Evolutionary conservation across 2,329 filamentous ascomycete genomes (phyloP).

Genomic region (Epichloe sp.): DNA sequence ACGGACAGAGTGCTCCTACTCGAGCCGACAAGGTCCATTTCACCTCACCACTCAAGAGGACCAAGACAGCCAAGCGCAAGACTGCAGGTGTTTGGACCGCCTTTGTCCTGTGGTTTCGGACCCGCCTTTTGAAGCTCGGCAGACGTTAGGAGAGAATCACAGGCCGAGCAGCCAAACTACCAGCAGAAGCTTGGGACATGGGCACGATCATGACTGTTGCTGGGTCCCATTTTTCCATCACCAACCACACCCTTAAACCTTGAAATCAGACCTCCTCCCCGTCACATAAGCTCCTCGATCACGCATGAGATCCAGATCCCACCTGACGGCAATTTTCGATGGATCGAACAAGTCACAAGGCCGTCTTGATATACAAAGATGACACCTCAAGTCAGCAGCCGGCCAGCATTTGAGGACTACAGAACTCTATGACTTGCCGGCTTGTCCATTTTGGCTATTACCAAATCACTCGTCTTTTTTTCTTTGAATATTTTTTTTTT

Average conservation of each 20-base stretch:
- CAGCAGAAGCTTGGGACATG: not conserved
- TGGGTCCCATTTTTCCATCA: not conserved
- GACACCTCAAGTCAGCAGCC: not conserved
- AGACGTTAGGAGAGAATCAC: conserved; percentile 21
- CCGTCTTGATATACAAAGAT: not conserved
- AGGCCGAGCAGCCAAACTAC: conserved; percentile 3
- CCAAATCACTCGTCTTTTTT: not conserved
- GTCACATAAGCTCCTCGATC: not conserved
- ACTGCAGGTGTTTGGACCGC: conserved; percentile 49
- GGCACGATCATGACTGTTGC: not conserved
- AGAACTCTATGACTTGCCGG: not conserved
- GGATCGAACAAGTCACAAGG: not conserved
- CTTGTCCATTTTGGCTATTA: not conserved
- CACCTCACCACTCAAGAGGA: conserved; percentile 25
- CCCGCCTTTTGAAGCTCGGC: conserved; percentile 30
- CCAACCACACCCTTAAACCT: not conserved
- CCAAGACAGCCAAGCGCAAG: conserved; percentile 41
- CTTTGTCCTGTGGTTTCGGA: conserved; percentile 52
- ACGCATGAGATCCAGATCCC: not conserved
- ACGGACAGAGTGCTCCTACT: conserved; percentile 14
- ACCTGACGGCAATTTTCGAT: not conserved
- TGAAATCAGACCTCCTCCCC: not conserved
- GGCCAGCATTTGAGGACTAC: not conserved
- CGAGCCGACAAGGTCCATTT: conserved; percentile 31
- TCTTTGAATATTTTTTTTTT: not conserved